Evolutionary conservation across 768 basidiomycete species (phyloP).

Genomic region (Tulasnella sp.): DNA sequence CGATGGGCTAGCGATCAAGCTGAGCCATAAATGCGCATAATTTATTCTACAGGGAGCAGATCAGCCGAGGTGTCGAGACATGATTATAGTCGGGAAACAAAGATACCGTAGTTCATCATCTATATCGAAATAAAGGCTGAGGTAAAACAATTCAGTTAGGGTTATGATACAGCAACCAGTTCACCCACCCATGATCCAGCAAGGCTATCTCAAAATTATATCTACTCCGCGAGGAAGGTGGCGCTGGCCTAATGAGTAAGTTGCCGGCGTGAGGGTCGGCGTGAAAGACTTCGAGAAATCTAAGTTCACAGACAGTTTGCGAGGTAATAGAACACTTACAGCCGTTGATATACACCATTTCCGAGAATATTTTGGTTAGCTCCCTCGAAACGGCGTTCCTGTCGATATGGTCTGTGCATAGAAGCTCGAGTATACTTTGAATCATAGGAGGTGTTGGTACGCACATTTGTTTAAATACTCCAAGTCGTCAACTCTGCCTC

Average conservation of each 20-base stretch:
- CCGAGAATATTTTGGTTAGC: slow-evolving; percentile 77
- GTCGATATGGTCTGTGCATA: slow-evolving; percentile 52
- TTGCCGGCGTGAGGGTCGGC: slow-evolving; percentile 51
- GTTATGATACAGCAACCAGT: background rate
- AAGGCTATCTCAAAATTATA: slow-evolving; percentile 95
- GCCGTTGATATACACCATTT: slow-evolving; percentile 93
- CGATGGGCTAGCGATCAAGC: slow-evolving; percentile 64
- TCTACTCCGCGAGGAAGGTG: slow-evolving; percentile 49
- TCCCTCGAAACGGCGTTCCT: slow-evolving; percentile 88
- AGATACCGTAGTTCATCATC: slow-evolving; percentile 60
- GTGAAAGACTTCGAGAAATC: slow-evolving; percentile 32
- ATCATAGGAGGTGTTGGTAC: background rate
- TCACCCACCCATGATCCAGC: slow-evolving; percentile 57
- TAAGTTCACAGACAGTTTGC: slow-evolving; percentile 5
- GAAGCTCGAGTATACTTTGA: background rate
- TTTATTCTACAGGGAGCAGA: slow-evolving; percentile 33
- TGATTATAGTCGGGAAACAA: background rate
- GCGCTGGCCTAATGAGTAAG: slow-evolving; percentile 72
- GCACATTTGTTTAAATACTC: slow-evolving; percentile 5
- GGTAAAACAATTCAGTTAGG: background rate
- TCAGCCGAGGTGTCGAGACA: background rate
- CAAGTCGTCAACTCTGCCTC: slow-evolving; percentile 12
- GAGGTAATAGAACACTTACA: slow-evolving; percentile 54
- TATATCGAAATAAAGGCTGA: slow-evolving; percentile 70
- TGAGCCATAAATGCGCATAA: slow-evolving; percentile 62